These are phyloP conservation scores for Schrenkiella parvula DNA, from an alignment of 345 rosid genomes.

Conservation along the genomic window DNA sequence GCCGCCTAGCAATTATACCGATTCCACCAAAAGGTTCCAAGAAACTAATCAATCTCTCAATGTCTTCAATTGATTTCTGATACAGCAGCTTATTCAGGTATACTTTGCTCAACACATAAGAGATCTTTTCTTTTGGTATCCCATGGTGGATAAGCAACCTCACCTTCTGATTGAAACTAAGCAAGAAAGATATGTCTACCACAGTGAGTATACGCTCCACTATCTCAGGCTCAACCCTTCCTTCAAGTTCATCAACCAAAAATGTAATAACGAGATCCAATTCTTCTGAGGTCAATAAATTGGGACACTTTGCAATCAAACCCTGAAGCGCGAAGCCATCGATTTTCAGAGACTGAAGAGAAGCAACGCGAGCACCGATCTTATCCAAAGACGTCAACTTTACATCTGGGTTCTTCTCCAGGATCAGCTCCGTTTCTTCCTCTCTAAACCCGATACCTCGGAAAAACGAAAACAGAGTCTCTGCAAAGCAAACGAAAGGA, in stretches of 20 bases:
- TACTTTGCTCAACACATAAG: conserved; percentile 56
- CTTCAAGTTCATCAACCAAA: conserved; percentile 41
- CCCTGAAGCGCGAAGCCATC: conserved; percentile 41
- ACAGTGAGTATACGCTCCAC: conserved; percentile 48
- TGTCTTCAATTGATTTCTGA: conserved; percentile 54
- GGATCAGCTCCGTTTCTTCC: conserved; percentile 37
- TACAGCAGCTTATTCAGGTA: conserved; percentile 52
- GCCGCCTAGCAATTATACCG: conserved; percentile 53
- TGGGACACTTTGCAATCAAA: conserved; percentile 47
- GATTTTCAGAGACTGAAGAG: conserved; percentile 50
- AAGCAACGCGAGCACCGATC: conserved; percentile 36
- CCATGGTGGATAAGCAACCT: conserved; percentile 46
- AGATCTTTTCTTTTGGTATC: conserved; percentile 49
- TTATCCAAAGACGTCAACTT: conserved; percentile 35
- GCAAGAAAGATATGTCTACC: conserved; percentile 42
- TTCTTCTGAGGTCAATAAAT: conserved; percentile 50
- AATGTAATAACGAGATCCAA: conserved; percentile 42
- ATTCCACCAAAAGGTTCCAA: conserved; percentile 58
- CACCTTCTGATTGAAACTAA: conserved; percentile 55
- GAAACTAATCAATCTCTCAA: conserved; percentile 51
- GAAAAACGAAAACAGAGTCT: conserved; percentile 37
- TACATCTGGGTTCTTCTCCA: conserved; percentile 42
- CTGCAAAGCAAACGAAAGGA: conserved; percentile 32
- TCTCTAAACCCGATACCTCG: conserved; percentile 40
- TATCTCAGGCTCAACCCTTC: conserved; percentile 45